Conservation (phyloP, 352 stramenopile genomes). For the Globisporangium orthogonon region DNA sequence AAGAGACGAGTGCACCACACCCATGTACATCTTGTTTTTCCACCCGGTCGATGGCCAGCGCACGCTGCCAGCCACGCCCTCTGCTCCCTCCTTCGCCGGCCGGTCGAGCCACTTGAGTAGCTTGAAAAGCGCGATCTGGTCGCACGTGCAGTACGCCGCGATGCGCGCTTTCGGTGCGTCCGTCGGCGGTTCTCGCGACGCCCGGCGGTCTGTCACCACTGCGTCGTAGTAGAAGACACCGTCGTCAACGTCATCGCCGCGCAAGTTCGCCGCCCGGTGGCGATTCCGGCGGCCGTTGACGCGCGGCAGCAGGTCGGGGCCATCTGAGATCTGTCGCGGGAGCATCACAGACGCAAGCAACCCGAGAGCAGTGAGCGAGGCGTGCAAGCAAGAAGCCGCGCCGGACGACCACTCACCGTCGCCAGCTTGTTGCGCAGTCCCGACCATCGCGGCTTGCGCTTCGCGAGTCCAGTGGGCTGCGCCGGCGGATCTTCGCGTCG, state of each 20-base stretch:
- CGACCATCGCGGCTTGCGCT: constrained; percentile 30
- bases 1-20: constrained; percentile 52
- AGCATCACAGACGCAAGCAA: not conserved
- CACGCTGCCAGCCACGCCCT: not conserved
- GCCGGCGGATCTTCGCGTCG: constrained; percentile 4
- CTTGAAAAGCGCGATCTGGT: constrained; percentile 67
- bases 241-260: constrained; percentile 1
- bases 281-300: constrained; percentile 15
- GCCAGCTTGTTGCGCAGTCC: constrained; percentile 27
- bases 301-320: constrained; percentile 12
- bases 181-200: constrained; percentile 27
- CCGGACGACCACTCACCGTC: constrained; percentile 8
- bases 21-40: constrained; percentile 67
- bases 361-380: not conserved
- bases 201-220: constrained; percentile 18
- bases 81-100: constrained; percentile 7
- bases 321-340: constrained; percentile 3
- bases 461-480: constrained; percentile 13
- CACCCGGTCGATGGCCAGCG: constrained; percentile 21
- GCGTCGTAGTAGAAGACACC: constrained; percentile 31
- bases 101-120: constrained; percentile 63
- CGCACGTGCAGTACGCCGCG: constrained; percentile 63
- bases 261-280: constrained; percentile 13
- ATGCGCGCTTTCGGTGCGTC: constrained; percentile 40
- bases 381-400: too few species aligned